Percentiles rank a stretch among this genome's conserved stretches.
Conservation (phyloP, 805 yeast genomes). For the Millerago galiae region DNA sequence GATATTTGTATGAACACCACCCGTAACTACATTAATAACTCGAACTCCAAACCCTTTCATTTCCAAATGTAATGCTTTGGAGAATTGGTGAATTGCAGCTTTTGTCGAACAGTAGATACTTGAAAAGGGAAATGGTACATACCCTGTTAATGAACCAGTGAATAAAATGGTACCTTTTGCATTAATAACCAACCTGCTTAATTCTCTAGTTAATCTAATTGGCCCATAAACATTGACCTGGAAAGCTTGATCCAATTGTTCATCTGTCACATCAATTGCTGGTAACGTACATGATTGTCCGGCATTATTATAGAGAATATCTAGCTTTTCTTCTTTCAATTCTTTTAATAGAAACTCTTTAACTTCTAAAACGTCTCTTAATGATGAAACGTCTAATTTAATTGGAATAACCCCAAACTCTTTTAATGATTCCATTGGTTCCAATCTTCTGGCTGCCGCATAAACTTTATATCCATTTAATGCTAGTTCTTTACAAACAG, state of each 20-base stretch:
- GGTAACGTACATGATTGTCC: conserved; percentile 72
- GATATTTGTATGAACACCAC: conserved; percentile 68
- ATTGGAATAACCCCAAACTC: conserved; percentile 38
- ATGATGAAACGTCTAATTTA: conserved; percentile 51
- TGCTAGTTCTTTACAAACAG: conserved; percentile 43
- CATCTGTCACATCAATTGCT: conserved; percentile 59
- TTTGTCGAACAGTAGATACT: conserved; percentile 61
- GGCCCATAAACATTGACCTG: conserved; percentile 70
- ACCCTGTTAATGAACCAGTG: conserved; percentile 69
- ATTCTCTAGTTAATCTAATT: conserved; percentile 53
- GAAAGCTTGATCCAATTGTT: conserved; percentile 42
- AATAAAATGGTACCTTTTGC: conserved; percentile 66
- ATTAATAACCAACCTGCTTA: conserved; percentile 47
- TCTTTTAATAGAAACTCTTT: conserved; percentile 35
- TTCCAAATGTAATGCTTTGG: conserved; percentile 56
- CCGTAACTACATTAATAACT: conserved; percentile 65
- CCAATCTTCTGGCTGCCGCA: conserved; percentile 68
- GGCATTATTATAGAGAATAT: conserved; percentile 67
- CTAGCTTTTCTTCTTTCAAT: conserved; percentile 43
- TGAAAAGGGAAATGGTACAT: conserved; percentile 64
- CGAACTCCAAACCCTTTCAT: conserved; percentile 66
- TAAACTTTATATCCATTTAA: conserved; percentile 51
- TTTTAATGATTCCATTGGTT: conserved; percentile 47
- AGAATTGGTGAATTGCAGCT: conserved; percentile 72
- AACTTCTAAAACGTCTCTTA: conserved; percentile 39